Conservation (phyloP, 768 basidiomycete genomes). For the Tricholoma matsutake region DNA sequence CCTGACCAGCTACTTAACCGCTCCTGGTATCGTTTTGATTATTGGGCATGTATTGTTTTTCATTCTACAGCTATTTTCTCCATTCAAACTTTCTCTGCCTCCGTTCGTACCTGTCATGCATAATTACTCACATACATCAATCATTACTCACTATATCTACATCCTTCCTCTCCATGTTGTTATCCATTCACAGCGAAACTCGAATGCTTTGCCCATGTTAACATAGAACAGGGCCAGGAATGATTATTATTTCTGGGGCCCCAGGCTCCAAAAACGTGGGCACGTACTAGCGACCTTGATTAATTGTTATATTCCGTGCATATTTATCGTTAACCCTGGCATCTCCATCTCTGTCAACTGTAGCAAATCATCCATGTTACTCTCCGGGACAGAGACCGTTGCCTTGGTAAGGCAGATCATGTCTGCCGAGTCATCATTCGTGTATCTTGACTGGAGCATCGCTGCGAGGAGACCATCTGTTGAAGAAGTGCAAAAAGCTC, state of each 20-base stretch:
- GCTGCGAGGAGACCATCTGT: not conserved
- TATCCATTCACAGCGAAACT: not conserved
- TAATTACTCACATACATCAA: slow-evolving; percentile 1
- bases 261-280: too few species aligned
- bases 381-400: not conserved
- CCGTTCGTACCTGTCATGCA: not conserved
- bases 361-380: not conserved
- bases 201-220: not conserved
- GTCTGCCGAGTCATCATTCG: not conserved
- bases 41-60: not conserved
- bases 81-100: not conserved
- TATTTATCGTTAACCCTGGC: not conserved
- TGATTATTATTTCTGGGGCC: too few species aligned
- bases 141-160: slow-evolving; percentile 10
- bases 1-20: not conserved
- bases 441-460: not conserved
- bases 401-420: not conserved
- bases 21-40: not conserved
- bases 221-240: too few species aligned
- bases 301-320: not conserved
- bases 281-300: not conserved
- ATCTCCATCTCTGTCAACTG: not conserved
- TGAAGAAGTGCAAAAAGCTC: not conserved
- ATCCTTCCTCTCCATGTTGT: not conserved
- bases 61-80: not conserved